Evolutionary conservation across 148 eudicot species (phyloP), one percentile per base, ranked within the genome.

Genomic region (Pharnaceum exiguum): DNA sequence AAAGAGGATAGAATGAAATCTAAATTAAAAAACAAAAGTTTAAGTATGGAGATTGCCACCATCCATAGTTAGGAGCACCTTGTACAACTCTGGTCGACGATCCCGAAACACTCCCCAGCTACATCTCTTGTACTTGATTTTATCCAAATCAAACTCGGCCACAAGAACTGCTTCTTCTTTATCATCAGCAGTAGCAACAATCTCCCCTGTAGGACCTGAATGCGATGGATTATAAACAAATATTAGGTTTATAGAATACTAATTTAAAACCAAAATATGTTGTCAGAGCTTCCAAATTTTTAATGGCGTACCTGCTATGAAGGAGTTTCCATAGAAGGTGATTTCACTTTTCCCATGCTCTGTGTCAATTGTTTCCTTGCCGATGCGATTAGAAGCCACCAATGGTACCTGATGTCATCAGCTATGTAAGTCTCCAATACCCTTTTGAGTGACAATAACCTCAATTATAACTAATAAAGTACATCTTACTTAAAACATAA

Each of bases 31-130:
- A 16, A 40, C 16, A 51, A 23, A 51, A 65, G 46, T 35, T 71
- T 37, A 65, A 30, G 51, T 51, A 27, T 62, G 55, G 51, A 74
- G 61, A 64, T 78, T 82, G 77, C 83, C 71, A 48, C 99, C 96
- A 78, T 93, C 96, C 54, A 80, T 57, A n/a, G 99, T 81, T 32
- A 93, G 82, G 64, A 93, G 96, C 67, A 86, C 90, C 86, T 83
- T 89, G 79, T 93, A 93, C 57, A 93, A 72, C 53, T 89, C 95
- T 31, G 99, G 96, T 19, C 95, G 86, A 21, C 99, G 82, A 71
- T 93, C 99, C 25, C 96, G 88, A 46, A 88, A 93, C 22, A 93
- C 65, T 36, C 99, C 99, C 99, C 95, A 93, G 69, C 96, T 78
- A 52, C 77, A 66, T 63, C 96, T 75, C 76, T 93, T 81, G 69